A percentile compares a stretch with the other conserved stretches of the same genome.
phyloP scores from a whole-genome alignment of 257 asterid species.

The Avicennia marina region DNA sequence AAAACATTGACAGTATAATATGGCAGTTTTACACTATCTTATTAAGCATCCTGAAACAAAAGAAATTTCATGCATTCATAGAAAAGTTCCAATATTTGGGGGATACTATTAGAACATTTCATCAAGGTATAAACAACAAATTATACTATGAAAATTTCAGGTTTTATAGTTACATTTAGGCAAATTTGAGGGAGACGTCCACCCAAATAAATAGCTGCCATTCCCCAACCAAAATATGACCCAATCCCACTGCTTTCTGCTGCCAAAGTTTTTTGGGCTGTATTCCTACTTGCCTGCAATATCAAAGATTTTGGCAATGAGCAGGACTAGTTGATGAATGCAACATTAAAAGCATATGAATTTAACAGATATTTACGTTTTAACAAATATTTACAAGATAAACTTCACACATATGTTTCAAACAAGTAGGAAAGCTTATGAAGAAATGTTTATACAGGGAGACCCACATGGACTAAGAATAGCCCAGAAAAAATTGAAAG shows the following conservation, averaged over 20 bases:
- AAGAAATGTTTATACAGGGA: no score
- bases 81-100: no score
- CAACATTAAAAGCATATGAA: no score
- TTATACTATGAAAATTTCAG: not conserved
- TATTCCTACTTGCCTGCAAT: constrained; percentile 29
- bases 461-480: no score
- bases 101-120: not conserved
- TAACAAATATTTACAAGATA: not conserved
- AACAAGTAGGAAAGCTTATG: not conserved
- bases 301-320: not conserved
- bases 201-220: constrained; percentile 62
- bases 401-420: constrained; percentile 1
- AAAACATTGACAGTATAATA: not conserved
- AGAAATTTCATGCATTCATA: not conserved
- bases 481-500: not conserved
- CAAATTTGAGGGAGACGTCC: constrained; percentile 77
- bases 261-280: constrained; percentile 18
- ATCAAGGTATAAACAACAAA: not conserved
- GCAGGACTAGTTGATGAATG: no score
- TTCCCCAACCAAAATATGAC: constrained; percentile 74
- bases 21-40: not conserved
- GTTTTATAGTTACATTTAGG: constrained; percentile 42
- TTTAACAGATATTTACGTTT: not conserved
- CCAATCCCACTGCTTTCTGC: constrained; percentile 35
- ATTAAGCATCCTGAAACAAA: not conserved